Base-by-base conservation (phyloP, 768 basidiomycete species). In the Pleurotus sapidus region DNA sequence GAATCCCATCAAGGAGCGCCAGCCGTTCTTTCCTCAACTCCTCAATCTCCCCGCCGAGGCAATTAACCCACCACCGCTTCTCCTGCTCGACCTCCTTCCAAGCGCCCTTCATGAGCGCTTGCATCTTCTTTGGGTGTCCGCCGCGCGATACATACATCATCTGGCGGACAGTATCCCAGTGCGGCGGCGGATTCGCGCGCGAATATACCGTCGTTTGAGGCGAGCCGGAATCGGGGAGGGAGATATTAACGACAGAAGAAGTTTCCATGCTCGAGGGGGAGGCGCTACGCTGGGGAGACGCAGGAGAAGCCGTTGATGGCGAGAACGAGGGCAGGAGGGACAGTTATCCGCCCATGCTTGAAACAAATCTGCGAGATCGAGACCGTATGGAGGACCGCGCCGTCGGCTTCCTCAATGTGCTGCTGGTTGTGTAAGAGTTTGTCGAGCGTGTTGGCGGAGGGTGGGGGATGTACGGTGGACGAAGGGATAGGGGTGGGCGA, bases 321-420 rank as follows among this genome's bases (percentile, higher is more conserved):
- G 34, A 90, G 68, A 9, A 80, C 79, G 59, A 92, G 57, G 3
- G 77, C 75, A 11, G 90, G 90, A 1, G 89, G 89, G 55, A 90
- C 77, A 17, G 88, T 91, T 59, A 91, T 86, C 1, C 89, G 80
- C 0, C 84, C 85, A 20, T 78, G 65, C 67, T 91, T 92, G 78
- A 84, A 89, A 65, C 87, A 89, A 20, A 82, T 57, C 54, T 82
- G 83, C 24, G 84, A 84, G 56, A 92, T 71, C 49, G 80, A 75
- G 59, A 91, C 65, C 58, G 88, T 87, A 67, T 91, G 82, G 5
- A 88, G 67, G 30, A 72, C 72, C 1, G 80, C 79, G 43, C 84
- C 86, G 60, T 88, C 87, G 0, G 73, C 70, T 62, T 83, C 82
- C 15, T 71, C 69, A 24, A 64, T 65, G 15, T 64, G 63, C n/a